Conservation (phyloP, 257 asterid genomes). For the Solanum chmielewskii region DNA sequence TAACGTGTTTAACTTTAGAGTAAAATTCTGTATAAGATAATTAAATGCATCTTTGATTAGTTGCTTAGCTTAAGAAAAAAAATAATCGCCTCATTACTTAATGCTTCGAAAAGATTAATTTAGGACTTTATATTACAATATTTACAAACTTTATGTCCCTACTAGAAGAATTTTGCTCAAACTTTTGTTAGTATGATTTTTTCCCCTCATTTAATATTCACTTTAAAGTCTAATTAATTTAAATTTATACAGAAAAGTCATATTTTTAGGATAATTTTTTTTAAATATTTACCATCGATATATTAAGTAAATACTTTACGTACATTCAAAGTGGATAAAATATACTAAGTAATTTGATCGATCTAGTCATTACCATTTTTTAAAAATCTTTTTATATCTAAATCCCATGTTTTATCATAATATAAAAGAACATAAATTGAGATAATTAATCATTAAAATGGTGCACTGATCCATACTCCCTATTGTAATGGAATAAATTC, state of each 20-base stretch:
- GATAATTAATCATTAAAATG: background rate
- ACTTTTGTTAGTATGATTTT: background rate
- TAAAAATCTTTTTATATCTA: too few species aligned
- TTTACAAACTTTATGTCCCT: background rate
- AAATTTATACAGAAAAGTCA: rapidly evolving
- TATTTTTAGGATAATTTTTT: too few species aligned
- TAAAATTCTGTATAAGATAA: background rate
- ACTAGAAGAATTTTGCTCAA: rapidly evolving
- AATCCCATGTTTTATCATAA: too few species aligned
- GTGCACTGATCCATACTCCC: background rate
- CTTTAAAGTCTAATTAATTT: too few species aligned
- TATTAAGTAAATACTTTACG: too few species aligned
- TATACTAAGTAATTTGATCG: too few species aligned
- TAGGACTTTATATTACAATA: background rate
- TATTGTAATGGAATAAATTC: background rate
- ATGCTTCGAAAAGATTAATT: background rate
- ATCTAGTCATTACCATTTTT: background rate
- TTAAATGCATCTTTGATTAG: background rate
- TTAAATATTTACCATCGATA: too few species aligned
- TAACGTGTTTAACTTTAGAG: background rate
- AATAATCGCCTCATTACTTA: background rate
- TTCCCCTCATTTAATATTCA: background rate
- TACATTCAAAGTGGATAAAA: too few species aligned
- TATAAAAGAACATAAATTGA: background rate
- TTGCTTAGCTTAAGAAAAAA: background rate